A percentile compares a stretch with the other conserved stretches of the same genome.
These are phyloP conservation scores for Piloderma croceum DNA, from an alignment of 768 basidiomycete species.

Conservation along the genomic window DNA sequence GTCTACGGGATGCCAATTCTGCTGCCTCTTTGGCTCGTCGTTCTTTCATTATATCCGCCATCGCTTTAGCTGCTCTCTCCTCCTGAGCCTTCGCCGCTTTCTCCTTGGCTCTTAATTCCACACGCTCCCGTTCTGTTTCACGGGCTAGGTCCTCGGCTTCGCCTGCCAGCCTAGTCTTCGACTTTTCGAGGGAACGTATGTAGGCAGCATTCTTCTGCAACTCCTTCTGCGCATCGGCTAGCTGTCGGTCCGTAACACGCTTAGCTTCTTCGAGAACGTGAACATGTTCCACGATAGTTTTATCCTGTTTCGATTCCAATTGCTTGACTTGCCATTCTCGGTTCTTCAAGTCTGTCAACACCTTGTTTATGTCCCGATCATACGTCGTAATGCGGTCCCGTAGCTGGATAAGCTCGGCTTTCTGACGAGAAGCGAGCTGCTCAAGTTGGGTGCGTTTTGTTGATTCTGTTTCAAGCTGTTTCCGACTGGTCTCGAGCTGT, in stretches of 20 bases:
- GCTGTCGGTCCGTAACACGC: conserved; percentile 86
- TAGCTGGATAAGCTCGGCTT: conserved; percentile 60
- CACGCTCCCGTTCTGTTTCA: conserved; percentile 66
- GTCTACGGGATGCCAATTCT: conserved; percentile 53
- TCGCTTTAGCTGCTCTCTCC: conserved; percentile 49
- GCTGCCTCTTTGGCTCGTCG: conserved; percentile 58
- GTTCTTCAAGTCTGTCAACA: conserved; percentile 70
- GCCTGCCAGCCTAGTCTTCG: conserved; percentile 61
- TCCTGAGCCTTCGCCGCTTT: conserved; percentile 60
- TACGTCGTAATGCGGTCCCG: conserved; percentile 67
- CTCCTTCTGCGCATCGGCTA: conserved; percentile 75
- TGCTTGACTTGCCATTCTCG: conserved; percentile 86
- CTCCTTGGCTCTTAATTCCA: conserved; percentile 62
- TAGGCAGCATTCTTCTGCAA: conserved; percentile 67
- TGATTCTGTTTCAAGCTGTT: conserved; percentile 71
- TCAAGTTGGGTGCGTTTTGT: conserved; percentile 74
- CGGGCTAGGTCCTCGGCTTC: conserved; percentile 81
- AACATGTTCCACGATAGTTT: conserved; percentile 98
- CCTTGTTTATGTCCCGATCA: conserved; percentile 77
- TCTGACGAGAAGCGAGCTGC: conserved; percentile 52
- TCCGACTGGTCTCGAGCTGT: conserved; percentile 63
- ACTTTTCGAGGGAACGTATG: conserved; percentile 83
- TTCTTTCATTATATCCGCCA: conserved; percentile 62
- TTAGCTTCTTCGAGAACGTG: conserved; percentile 96
- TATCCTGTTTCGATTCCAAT: conserved; percentile 83